Base-by-base conservation (phyloP, 2,329 filamentous ascomycete species). In the Penicillium sp. region DNA sequence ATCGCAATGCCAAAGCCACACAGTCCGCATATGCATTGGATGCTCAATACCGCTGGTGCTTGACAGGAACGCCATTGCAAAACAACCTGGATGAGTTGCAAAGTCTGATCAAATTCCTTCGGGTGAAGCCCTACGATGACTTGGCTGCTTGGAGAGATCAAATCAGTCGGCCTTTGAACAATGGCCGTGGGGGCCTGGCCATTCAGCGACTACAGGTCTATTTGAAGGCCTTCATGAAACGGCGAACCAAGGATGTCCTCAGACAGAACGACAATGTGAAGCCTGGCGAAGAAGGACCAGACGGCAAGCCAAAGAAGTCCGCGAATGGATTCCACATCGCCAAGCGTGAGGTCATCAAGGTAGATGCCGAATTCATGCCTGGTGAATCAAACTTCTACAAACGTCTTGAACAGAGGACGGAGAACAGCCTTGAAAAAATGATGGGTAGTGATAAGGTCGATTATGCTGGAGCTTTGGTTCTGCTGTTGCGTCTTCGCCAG, bases 51-150 rank as follows among this genome's bases (percentile, higher is more conserved):
- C 84, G 94, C 58, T 99, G 94, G 94, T 97, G 94, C 69, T 77
- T 99, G 59, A 96, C 92, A 0, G 94, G 94, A 50, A 99, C 94
- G 1, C 94, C 94, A 0, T 91, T 99, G 88, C 94, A 99, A 71
- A 99, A 99, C 75, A 97, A 96, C 66, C 83, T 99, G 6, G 94
- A 99, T 62, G 94, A 99, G 73, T 78, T 99, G 49, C 94, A 99
- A 70, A 96, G 91, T 63, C 78, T 99, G 51, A 90, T 99, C 71
- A 90, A 88, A 59, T 99, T 99, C 73, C 80, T 99, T 36, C 87
- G 90, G 16, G 96, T 99, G 69, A 88, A 89, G 64, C 94, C 94
- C 0, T 97, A 94, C 68, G 88, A 95, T 67, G 87, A 97, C 53
- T 79, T 97, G 19, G 82, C 84, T 10, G 85, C 88, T 57, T 99